These are phyloP conservation scores for Mucor sp. DNA, from an alignment of 371 early-diverging fungal genomes.

Conservation along the genomic window DNA sequence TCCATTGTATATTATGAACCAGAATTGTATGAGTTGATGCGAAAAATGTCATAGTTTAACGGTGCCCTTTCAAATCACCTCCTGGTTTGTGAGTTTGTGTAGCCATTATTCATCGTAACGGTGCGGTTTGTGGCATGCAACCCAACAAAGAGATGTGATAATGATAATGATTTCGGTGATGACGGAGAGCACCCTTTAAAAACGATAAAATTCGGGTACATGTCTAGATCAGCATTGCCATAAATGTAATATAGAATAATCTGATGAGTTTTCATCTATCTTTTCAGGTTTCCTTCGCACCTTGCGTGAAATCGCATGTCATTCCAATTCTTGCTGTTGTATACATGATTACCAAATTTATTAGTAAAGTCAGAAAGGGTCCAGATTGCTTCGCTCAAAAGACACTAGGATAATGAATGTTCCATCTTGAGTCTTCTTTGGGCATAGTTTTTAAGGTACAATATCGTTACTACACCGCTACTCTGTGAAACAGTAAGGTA, in stretches of 20 bases:
- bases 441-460: background rate
- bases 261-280: background rate
- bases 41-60: background rate
- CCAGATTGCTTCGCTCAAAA: background rate
- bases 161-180: background rate
- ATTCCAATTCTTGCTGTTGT: background rate
- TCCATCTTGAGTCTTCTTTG: background rate
- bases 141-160: background rate
- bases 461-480: background rate
- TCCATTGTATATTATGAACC: background rate
- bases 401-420: background rate
- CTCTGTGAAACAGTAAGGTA: background rate
- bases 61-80: background rate
- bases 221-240: slow-evolving; percentile 5
- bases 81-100: background rate
- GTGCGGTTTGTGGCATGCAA: background rate
- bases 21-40: background rate
- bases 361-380: background rate
- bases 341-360: background rate
- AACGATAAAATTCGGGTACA: background rate
- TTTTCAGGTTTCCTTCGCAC: background rate
- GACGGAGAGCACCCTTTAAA: background rate
- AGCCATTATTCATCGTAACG: background rate
- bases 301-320: background rate
- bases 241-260: background rate